Conservation (phyloP, 257 asterid genomes). For the Solanum chiquidenum region DNA sequence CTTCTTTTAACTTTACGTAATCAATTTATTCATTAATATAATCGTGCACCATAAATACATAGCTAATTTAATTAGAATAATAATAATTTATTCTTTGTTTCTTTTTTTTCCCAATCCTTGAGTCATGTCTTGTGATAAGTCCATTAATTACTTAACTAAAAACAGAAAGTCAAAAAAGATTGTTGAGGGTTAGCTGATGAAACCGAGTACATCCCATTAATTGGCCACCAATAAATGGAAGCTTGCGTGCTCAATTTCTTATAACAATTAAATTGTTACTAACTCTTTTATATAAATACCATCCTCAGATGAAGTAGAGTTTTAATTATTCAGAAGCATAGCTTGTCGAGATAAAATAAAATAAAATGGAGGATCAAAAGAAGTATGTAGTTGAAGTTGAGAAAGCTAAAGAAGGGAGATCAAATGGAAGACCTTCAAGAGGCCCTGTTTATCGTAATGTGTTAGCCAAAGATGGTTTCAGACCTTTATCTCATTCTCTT, state of each 20-base stretch:
- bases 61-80: background rate
- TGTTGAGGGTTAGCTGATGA: background rate
- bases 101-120: background rate
- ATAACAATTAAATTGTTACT: background rate
- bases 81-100: background rate
- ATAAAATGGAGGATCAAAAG: conserved; percentile 4
- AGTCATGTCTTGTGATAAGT: background rate
- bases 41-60: background rate
- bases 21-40: background rate
- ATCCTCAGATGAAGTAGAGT: background rate
- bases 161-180: background rate
- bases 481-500: conserved; percentile 38
- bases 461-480: conserved; percentile 49
- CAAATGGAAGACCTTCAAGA: conserved; percentile 45
- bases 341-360: background rate
- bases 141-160: background rate
- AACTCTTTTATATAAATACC: background rate
- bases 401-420: conserved; percentile 38
- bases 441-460: conserved; percentile 65
- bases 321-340: background rate
- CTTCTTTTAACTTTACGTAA: background rate
- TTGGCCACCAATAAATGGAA: background rate
- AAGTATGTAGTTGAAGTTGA: conserved; percentile 47
- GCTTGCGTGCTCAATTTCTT: background rate
- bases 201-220: background rate